A percentile compares a stretch with the other conserved stretches of the same genome.
Conservation (phyloP, 768 basidiomycete species). For the Pulveroboletus sp. region DNA sequence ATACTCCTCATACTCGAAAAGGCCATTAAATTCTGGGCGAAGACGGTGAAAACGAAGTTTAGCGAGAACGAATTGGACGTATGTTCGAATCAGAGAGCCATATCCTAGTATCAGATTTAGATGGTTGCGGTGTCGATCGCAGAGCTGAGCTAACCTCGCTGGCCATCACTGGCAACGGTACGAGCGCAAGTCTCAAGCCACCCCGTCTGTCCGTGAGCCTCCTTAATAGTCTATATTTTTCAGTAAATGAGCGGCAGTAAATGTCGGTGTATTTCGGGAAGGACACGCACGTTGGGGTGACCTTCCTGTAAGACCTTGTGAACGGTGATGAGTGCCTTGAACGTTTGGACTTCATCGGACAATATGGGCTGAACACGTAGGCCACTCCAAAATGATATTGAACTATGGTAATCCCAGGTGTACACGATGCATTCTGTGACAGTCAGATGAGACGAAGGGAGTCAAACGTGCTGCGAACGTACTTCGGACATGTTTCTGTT, state of each 20-base stretch:
- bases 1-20: conserved; percentile 99
- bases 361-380: conserved; percentile 95
- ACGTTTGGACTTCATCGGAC: conserved; percentile 95
- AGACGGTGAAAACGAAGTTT: conserved; percentile 95
- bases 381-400: conserved; percentile 96
- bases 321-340: conserved; percentile 95
- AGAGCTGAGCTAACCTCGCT: conserved; percentile 51
- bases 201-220: conserved; percentile 92
- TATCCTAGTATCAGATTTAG: conserved; percentile 56
- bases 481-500: conserved; percentile 99
- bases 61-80: conserved; percentile 91
- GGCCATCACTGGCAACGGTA: conserved; percentile 75
- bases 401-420: conserved; percentile 99
- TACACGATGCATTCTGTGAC: conserved; percentile 90
- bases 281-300: conserved; percentile 71
- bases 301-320: conserved; percentile 99
- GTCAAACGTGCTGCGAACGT: conserved; percentile 32
- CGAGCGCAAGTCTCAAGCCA: conserved; percentile 98
- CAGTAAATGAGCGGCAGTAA: conserved; percentile 9
- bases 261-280: neutral
- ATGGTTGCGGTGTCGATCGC: neutral
- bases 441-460: conserved; percentile 12
- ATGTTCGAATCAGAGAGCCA: conserved; percentile 86
- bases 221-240: conserved; percentile 79
- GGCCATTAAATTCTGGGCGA: conserved; percentile 95